phyloP scores from a whole-genome alignment of 768 basidiomycete species.

The Cyclocybe cylindracea region DNA sequence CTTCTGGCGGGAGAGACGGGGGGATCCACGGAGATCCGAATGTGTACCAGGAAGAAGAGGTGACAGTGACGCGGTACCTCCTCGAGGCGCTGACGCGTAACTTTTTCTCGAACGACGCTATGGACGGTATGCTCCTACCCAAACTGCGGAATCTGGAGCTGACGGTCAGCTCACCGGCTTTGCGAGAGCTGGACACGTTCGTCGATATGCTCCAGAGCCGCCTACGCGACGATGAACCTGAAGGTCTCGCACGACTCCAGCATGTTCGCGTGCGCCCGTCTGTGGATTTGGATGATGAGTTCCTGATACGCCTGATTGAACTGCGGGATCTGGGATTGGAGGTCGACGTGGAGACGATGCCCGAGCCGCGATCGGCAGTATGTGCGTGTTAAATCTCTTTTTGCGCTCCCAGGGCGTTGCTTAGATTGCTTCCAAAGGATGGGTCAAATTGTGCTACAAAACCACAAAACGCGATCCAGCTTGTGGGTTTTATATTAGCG shows the following conservation, averaged over 20 bases:
- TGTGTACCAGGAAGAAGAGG: conserved; percentile 13
- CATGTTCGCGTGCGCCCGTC: conserved; percentile 25
- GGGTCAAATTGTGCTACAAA: too few relatives aligned
- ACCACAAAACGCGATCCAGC: too few relatives aligned
- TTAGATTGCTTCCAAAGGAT: not conserved
- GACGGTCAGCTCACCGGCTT: conserved; percentile 32
- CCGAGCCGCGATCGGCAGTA: not conserved
- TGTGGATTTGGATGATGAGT: conserved; percentile 23
- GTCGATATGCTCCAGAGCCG: conserved; percentile 38
- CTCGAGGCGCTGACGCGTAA: conserved; percentile 37
- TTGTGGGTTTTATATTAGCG: too few relatives aligned
- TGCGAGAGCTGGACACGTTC: conserved; percentile 29
- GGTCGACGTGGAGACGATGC: conserved; percentile 21
- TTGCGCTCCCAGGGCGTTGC: not conserved
- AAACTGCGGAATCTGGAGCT: conserved; percentile 37
- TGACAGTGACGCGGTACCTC: conserved; percentile 34
- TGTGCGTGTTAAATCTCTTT: not conserved
- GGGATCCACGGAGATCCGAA: not conserved
- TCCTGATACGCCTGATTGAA: conserved; percentile 25
- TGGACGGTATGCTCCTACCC: conserved; percentile 31
- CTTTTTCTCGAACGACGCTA: conserved; percentile 24
- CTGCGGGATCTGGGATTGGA: conserved; percentile 26
- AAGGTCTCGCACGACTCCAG: conserved; percentile 25
- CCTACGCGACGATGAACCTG: conserved; percentile 19
- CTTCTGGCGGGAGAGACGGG: not conserved